These are phyloP conservation scores for Chenopodium formosanum DNA, from an alignment of 148 eudicot species.

Conservation along the genomic window DNA sequence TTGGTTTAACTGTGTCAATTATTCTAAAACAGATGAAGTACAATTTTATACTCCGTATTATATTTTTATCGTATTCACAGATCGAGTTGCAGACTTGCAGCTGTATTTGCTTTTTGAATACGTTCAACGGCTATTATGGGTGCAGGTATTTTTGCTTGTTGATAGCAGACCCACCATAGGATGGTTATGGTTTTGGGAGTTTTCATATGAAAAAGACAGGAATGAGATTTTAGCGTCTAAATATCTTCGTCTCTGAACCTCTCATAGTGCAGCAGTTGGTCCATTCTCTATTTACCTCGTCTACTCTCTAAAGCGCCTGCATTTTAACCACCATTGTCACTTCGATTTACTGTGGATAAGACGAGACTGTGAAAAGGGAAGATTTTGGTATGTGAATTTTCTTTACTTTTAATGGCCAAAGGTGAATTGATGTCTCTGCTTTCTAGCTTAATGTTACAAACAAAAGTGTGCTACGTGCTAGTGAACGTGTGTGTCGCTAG, in stretches of 20 bases:
- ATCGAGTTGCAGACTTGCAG: constrained; percentile 5
- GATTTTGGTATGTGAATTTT: constrained; percentile 19
- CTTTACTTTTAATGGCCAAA: background rate
- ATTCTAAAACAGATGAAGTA: no score
- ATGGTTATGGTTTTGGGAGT: constrained; percentile 16
- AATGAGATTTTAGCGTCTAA: constrained; percentile 7
- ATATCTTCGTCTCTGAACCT: constrained; percentile 14
- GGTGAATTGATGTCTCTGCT: background rate
- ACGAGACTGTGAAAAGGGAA: background rate
- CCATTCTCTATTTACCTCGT: constrained; percentile 15
- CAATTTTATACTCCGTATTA: no score
- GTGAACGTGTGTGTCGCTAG: constrained; percentile 1
- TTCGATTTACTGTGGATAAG: constrained; percentile 12
- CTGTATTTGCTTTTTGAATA: constrained; percentile 18
- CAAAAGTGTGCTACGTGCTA: background rate
- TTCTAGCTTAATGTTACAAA: background rate
- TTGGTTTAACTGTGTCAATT: no score
- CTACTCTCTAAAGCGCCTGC: background rate
- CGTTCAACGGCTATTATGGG: constrained; percentile 29
- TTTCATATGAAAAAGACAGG: constrained; percentile 19
- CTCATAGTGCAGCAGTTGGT: constrained; percentile 18
- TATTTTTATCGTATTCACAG: background rate
- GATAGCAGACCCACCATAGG: constrained; percentile 26
- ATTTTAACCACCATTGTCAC: constrained; percentile 13
- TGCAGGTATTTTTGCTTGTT: constrained; percentile 26